Conservation (phyloP, 2,329 filamentous ascomycete genomes). For the Waltergamsia citrina region DNA sequence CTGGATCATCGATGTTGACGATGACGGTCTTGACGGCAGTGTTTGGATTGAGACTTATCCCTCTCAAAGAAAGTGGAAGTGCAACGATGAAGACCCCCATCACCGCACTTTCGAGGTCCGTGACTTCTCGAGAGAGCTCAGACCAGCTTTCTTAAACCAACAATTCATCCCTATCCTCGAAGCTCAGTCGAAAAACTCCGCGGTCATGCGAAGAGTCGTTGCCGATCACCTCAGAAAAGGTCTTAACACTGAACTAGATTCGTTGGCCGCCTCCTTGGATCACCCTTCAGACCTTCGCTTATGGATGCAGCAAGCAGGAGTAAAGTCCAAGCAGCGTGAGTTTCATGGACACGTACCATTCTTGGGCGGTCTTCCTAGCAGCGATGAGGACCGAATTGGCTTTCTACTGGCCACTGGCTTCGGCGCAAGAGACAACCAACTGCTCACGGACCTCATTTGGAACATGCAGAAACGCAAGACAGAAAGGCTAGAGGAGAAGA, state of each 20-base stretch:
- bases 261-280: constrained; percentile 38
- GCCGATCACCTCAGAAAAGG: constrained; percentile 36
- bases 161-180: constrained; percentile 62
- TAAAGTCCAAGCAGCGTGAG: constrained; percentile 22
- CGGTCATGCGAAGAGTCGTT: constrained; percentile 36
- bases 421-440: constrained; percentile 33
- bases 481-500: constrained; percentile 38
- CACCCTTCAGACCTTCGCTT: constrained; percentile 38
- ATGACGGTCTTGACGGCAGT: constrained; percentile 24
- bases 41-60: constrained; percentile 58
- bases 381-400: constrained; percentile 39
- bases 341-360: constrained; percentile 27
- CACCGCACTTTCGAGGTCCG: constrained; percentile 60
- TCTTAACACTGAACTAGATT: constrained; percentile 40
- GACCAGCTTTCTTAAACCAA: constrained; percentile 49
- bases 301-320: constrained; percentile 39
- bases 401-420: constrained; percentile 54
- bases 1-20: constrained; percentile 53
- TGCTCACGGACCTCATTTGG: constrained; percentile 37
- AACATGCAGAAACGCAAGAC: constrained; percentile 41
- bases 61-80: constrained; percentile 62
- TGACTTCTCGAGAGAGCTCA: constrained; percentile 19
- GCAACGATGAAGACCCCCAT: constrained; percentile 32
- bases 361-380: constrained; percentile 38
- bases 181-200: constrained; percentile 40